Evolutionary conservation across 106 monocot species (phyloP).

Genomic region (Platanthera guangdongensis): DNA sequence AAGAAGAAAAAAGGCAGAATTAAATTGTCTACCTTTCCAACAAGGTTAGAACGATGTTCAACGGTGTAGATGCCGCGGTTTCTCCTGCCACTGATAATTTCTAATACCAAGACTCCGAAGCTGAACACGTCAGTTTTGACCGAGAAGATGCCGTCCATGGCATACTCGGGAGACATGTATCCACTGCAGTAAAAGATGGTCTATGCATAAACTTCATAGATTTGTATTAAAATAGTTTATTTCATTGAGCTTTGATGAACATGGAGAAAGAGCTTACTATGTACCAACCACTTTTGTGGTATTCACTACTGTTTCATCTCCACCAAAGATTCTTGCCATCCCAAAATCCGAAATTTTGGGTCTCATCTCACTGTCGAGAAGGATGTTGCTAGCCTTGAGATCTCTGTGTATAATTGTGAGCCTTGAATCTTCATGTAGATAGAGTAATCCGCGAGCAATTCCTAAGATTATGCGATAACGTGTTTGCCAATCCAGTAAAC

Average conservation of each 20-base stretch:
- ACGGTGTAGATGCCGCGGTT: not conserved
- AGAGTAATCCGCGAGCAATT: slow-evolving; percentile 1
- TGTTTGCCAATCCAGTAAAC: not conserved
- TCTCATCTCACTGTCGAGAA: not conserved
- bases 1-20: not conserved
- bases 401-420: slow-evolving; percentile 1
- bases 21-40: slow-evolving; percentile 6
- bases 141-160: slow-evolving; percentile 11
- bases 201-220: not conserved
- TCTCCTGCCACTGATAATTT: slow-evolving; percentile 4
- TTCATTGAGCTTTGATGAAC: not conserved
- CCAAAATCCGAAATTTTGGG: slow-evolving; percentile 4
- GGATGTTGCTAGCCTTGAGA: slow-evolving; percentile 6
- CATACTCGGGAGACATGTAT: not conserved
- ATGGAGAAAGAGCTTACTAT: not conserved
- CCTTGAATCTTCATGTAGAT: slow-evolving; percentile 1
- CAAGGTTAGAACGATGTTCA: slow-evolving; percentile 7
- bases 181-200: not conserved
- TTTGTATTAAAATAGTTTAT: not conserved
- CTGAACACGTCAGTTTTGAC: slow-evolving; percentile 9
- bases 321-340: slow-evolving; percentile 6
- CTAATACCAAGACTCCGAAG: slow-evolving; percentile 7
- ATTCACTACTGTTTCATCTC: not conserved
- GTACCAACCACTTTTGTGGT: slow-evolving; percentile 2
- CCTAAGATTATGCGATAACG: not conserved